A percentile compares a stretch with the other conserved stretches of the same genome.
Evolutionary conservation across 2,329 filamentous ascomycete species (phyloP).

Genomic region (Erysiphe pulchra): DNA sequence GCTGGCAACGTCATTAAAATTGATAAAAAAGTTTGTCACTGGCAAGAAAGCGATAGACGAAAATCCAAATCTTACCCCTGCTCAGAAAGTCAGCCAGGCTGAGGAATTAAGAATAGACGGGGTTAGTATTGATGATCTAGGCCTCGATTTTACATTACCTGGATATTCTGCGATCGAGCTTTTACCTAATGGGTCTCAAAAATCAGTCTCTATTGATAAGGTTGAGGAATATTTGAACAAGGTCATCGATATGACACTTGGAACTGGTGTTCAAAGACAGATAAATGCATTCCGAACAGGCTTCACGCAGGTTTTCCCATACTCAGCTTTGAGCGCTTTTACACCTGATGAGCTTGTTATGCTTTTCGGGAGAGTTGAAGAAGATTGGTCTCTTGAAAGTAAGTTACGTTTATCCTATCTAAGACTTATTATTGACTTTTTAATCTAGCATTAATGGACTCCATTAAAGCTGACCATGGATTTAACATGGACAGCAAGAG

Average conservation of each 20-base stretch:
- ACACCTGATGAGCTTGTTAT: conserved; percentile 88
- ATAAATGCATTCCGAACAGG: conserved; percentile 75
- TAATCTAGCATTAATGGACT: conserved; percentile 64
- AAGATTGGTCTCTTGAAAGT: conserved; percentile 97
- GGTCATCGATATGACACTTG: conserved; percentile 77
- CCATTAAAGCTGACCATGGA: conserved; percentile 93
- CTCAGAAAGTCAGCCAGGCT: conserved; percentile 45
- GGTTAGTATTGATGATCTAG: conserved; percentile 60
- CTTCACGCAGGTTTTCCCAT: conserved; percentile 92
- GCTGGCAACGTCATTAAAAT: conserved; percentile 59
- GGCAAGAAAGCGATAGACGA: conserved; percentile 66
- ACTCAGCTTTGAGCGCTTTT: conserved; percentile 74
- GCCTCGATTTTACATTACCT: conserved; percentile 82
- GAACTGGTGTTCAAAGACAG: conserved; percentile 66
- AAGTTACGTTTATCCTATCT: conserved; percentile 18
- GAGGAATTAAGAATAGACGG: conserved; percentile 49
- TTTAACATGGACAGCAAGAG: conserved; percentile 97
- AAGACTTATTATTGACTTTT: background rate
- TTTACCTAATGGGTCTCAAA: conserved; percentile 45
- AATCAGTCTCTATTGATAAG: conserved; percentile 64
- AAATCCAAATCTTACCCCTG: conserved; percentile 34
- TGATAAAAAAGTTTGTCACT: conserved; percentile 65
- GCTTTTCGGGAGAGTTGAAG: conserved; percentile 75
- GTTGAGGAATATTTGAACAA: conserved; percentile 71
- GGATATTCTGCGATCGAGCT: conserved; percentile 77